A percentile compares a stretch with the other conserved stretches of the same genome.
phyloP scores from a whole-genome alignment of 495 filamentous ascomycete species.

The Aspergillus steynii region DNA sequence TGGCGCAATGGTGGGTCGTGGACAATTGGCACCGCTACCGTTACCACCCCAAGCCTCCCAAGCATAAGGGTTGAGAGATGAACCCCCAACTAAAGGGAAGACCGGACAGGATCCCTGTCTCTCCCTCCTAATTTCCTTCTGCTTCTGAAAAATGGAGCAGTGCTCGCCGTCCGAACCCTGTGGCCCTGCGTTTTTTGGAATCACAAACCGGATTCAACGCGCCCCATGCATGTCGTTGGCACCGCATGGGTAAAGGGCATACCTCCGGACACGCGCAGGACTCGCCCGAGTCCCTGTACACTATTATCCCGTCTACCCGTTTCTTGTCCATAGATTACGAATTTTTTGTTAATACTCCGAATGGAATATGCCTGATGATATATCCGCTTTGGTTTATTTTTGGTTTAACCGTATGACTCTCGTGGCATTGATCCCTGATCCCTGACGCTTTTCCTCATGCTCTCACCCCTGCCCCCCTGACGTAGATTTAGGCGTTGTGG shows the following conservation, averaged over 20 bases:
- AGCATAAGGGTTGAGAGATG: not conserved
- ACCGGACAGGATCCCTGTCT: not conserved
- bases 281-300: slow-evolving; percentile 10
- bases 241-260: not conserved
- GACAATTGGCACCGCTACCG: slow-evolving; percentile 39
- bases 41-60: slow-evolving; percentile 9
- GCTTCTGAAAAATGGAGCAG: not conserved
- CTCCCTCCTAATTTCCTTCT: not conserved
- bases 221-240: not conserved
- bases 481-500: not conserved
- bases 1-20: slow-evolving; percentile 44
- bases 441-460: not conserved
- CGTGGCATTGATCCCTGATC: not conserved
- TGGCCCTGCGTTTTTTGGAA: not conserved
- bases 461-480: not conserved
- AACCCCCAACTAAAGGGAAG: not conserved
- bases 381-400: not conserved
- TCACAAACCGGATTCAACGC: not conserved
- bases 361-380: slow-evolving; percentile 7
- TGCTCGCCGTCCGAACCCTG: not conserved
- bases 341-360: slow-evolving; percentile 9
- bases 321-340: slow-evolving; percentile 14
- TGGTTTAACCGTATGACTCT: not conserved
- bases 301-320: slow-evolving; percentile 4
- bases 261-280: slow-evolving; percentile 4